Percentiles rank a stretch among this genome's conserved stretches.
Conservation (phyloP, 208 protist species). For the Acanthamoeba culbertsoni region DNA sequence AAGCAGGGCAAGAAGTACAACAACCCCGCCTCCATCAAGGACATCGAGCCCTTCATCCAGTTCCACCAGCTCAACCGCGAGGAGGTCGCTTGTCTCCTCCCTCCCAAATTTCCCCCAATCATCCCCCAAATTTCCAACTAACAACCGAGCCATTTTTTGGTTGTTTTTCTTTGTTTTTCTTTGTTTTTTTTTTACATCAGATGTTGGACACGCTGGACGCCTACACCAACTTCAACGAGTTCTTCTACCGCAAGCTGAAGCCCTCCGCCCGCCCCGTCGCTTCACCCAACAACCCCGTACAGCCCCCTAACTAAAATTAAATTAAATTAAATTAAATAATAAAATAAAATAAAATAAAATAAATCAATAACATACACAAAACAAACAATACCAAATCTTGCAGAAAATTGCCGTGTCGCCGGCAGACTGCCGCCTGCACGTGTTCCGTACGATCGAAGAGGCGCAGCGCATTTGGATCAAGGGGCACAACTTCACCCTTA, state of each 20-base stretch:
- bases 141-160: no score
- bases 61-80: slow-evolving; percentile 42
- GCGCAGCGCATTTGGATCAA: slow-evolving; percentile 60
- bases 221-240: slow-evolving; percentile 81
- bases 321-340: not conserved
- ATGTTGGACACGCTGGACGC: slow-evolving; percentile 29
- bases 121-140: not conserved
- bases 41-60: slow-evolving; percentile 50
- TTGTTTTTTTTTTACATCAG: not conserved
- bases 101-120: not conserved
- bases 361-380: not conserved
- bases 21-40: slow-evolving; percentile 16
- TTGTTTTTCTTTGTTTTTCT: not conserved
- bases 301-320: not conserved
- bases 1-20: slow-evolving; percentile 66
- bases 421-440: slow-evolving; percentile 48
- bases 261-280: slow-evolving; percentile 73
- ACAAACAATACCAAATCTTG: no score
- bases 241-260: slow-evolving; percentile 84
- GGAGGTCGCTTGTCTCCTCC: not conserved
- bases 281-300: not conserved
- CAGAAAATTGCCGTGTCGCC: slow-evolving; percentile 60
- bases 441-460: not conserved
- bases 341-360: no score
- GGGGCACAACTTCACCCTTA: slow-evolving; percentile 47